These are phyloP conservation scores for Penicillium sp. DNA, from an alignment of 2,329 filamentous ascomycete genomes.

Conservation along the genomic window DNA sequence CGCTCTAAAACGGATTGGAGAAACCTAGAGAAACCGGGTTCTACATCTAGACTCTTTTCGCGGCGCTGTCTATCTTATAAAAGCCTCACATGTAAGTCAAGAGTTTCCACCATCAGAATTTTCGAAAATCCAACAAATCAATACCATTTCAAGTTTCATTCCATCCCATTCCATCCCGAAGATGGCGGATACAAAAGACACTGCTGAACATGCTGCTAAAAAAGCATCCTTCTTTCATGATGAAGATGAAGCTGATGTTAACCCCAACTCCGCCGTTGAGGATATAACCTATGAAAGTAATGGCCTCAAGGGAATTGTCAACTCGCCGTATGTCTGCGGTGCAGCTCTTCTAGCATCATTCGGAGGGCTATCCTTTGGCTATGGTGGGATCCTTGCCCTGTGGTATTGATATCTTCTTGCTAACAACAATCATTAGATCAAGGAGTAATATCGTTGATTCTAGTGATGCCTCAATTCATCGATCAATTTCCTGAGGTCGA, in stretches of 20 bases:
- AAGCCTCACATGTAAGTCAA: not conserved
- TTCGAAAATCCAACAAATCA: not conserved
- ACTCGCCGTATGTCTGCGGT: constrained; percentile 45
- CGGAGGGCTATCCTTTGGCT: constrained; percentile 46
- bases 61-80: not conserved
- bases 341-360: constrained; percentile 47
- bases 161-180: not conserved
- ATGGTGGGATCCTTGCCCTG: constrained; percentile 26
- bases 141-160: not conserved
- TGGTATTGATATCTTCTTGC: not conserved
- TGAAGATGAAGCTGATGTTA: not conserved
- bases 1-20: not conserved
- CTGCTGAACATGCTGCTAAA: not conserved
- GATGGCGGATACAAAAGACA: not conserved
- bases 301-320: constrained; percentile 35
- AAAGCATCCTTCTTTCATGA: not conserved
- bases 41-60: not conserved
- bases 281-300: constrained; percentile 1
- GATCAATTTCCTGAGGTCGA: constrained; percentile 43
- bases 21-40: not conserved
- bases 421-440: constrained; percentile 14
- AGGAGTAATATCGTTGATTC: constrained; percentile 41
- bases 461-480: constrained; percentile 52
- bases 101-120: not conserved
- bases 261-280: not conserved